Evolutionary conservation across 768 basidiomycete genomes (phyloP).

Genomic region (Suillus subluteus): DNA sequence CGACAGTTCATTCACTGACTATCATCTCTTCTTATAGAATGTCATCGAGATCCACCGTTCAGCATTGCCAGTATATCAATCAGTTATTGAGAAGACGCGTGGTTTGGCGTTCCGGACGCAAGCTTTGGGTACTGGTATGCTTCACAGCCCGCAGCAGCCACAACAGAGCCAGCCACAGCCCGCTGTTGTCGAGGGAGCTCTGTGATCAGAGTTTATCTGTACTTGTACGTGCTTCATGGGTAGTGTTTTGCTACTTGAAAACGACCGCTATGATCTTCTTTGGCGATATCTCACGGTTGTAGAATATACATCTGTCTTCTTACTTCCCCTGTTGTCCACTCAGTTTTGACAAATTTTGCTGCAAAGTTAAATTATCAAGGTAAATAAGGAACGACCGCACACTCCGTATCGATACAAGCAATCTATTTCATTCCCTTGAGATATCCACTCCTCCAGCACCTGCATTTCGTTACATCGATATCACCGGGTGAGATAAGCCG

Average conservation of each 20-base stretch:
- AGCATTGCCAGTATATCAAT: slow-evolving; percentile 87
- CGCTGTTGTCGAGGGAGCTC: slow-evolving; percentile 29
- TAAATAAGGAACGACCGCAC: neutral
- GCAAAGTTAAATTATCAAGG: neutral
- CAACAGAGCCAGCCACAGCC: slow-evolving; percentile 36
- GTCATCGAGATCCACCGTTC: slow-evolving; percentile 95
- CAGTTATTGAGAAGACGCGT: slow-evolving; percentile 94
- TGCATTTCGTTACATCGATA: slow-evolving; percentile 15
- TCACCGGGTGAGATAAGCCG: neutral
- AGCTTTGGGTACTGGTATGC: slow-evolving; percentile 81
- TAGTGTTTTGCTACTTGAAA: neutral
- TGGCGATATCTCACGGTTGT: neutral
- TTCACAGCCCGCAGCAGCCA: slow-evolving; percentile 36
- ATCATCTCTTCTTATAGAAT: slow-evolving; percentile 57
- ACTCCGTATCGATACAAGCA: neutral
- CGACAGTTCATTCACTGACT: slow-evolving; percentile 13
- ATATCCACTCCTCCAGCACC: slow-evolving; percentile 41
- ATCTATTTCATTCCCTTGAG: neutral
- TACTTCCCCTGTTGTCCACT: neutral
- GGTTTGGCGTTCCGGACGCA: slow-evolving; percentile 91
- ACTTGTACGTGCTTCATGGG: slow-evolving; percentile 5
- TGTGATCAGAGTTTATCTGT: slow-evolving; percentile 18
- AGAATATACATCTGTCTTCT: neutral
- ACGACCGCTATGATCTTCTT: neutral
- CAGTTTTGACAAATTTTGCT: neutral